These are phyloP conservation scores for Paracamarosporium sp. DNA, from an alignment of 2,329 filamentous ascomycete species.

Conservation along the genomic window DNA sequence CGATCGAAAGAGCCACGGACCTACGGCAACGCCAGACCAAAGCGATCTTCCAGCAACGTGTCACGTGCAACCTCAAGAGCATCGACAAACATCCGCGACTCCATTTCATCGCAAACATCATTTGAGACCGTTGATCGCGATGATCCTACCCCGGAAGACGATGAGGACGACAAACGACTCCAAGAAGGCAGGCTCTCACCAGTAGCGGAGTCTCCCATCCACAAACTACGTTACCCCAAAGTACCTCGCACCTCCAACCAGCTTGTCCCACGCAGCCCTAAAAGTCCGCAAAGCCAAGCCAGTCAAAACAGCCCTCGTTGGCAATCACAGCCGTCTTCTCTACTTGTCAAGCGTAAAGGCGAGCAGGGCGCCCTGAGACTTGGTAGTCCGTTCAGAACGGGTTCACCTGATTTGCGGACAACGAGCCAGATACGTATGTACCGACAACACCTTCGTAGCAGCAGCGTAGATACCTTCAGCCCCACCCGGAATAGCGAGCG, in stretches of 20 bases:
- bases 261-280: slow-evolving; percentile 49
- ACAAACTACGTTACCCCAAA: slow-evolving; percentile 55
- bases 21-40: slow-evolving; percentile 26
- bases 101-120: slow-evolving; percentile 48
- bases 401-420: slow-evolving; percentile 20
- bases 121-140: slow-evolving; percentile 55
- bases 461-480: slow-evolving; percentile 31
- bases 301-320: slow-evolving; percentile 15
- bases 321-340: slow-evolving; percentile 28
- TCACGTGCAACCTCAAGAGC: slow-evolving; percentile 34
- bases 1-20: slow-evolving; percentile 27
- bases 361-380: slow-evolving; percentile 43
- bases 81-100: slow-evolving; percentile 41
- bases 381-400: slow-evolving; percentile 42
- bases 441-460: slow-evolving; percentile 31
- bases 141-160: slow-evolving; percentile 56
- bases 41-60: slow-evolving; percentile 35
- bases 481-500: slow-evolving; percentile 26
- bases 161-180: slow-evolving; percentile 45
- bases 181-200: slow-evolving; percentile 46
- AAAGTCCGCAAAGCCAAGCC: slow-evolving; percentile 21
- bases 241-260: slow-evolving; percentile 56
- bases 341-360: slow-evolving; percentile 47
- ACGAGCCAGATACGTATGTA: slow-evolving; percentile 10
- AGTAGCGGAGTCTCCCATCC: slow-evolving; percentile 53